A percentile compares a stretch with the other conserved stretches of the same genome.
Evolutionary conservation across 208 protist species (phyloP).

Genomic region (Phytomonas sp.): DNA sequence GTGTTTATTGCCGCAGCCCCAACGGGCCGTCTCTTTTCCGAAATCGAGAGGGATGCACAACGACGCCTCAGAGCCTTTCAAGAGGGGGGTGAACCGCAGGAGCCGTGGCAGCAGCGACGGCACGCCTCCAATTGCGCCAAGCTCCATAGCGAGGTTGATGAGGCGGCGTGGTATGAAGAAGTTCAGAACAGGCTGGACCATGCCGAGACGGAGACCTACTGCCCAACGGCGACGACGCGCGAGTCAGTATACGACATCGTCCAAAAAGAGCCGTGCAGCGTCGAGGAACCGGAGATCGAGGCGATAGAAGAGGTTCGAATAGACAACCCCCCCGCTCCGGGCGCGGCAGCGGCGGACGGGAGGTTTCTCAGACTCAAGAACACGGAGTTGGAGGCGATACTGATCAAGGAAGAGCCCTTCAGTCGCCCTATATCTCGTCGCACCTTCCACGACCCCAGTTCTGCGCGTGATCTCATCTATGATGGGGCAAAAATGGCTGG

Average conservation of each 20-base stretch:
- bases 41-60: slow-evolving; percentile 55
- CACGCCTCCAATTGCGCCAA: background rate
- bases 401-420: slow-evolving; percentile 55
- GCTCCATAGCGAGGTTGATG: background rate
- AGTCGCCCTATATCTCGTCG: slow-evolving; percentile 43
- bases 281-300: slow-evolving; percentile 11
- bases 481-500: background rate
- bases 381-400: slow-evolving; percentile 33
- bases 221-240: slow-evolving; percentile 13
- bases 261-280: background rate
- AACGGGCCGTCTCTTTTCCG: slow-evolving; percentile 61
- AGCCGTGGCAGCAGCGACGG: slow-evolving; percentile 17
- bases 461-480: slow-evolving; percentile 72
- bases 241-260: slow-evolving; percentile 45
- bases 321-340: background rate
- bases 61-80: slow-evolving; percentile 23
- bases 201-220: background rate
- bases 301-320: slow-evolving; percentile 11
- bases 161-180: background rate
- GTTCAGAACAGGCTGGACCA: background rate
- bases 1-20: slow-evolving; percentile 60
- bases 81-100: slow-evolving; percentile 5
- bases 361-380: slow-evolving; percentile 29
- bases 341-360: slow-evolving; percentile 1
- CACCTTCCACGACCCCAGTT: slow-evolving; percentile 39